Conservation (phyloP, 805 yeast species). For the Helenozyma baotianmanensis region DNA sequence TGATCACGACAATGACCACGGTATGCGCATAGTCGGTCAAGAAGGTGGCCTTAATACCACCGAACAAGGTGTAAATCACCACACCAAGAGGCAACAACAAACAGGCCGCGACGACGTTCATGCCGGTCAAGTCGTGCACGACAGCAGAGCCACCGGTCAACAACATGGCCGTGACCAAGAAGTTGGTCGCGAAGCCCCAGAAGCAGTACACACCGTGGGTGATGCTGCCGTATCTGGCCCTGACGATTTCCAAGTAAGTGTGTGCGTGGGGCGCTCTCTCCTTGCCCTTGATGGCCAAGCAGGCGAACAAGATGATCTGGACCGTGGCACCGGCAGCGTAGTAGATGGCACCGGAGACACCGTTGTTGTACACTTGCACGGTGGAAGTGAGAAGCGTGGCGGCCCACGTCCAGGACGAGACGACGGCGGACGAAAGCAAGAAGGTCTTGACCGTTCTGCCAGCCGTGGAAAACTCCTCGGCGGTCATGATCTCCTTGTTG, state of each 20-base stretch:
- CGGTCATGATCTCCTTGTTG: constrained; percentile 80
- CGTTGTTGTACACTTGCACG: constrained; percentile 70
- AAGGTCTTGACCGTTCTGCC: constrained; percentile 86
- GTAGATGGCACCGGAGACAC: constrained; percentile 75
- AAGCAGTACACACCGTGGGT: constrained; percentile 69
- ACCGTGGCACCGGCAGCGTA: constrained; percentile 92
- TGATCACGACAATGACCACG: constrained; percentile 64
- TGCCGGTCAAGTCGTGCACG: constrained; percentile 74
- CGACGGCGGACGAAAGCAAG: constrained; percentile 84
- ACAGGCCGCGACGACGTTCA: constrained; percentile 76
- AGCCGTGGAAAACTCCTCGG: constrained; percentile 92
- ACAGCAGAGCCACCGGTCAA: constrained; percentile 89
- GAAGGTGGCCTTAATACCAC: constrained; percentile 44
- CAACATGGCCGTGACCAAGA: constrained; percentile 88
- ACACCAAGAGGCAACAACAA: constrained; percentile 81
- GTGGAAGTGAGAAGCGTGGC: constrained; percentile 69
- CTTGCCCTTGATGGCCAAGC: constrained; percentile 83
- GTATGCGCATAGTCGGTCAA: constrained; percentile 43
- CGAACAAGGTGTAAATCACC: constrained; percentile 39
- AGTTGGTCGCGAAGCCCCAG: constrained; percentile 83
- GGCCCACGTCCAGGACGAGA: constrained; percentile 81
- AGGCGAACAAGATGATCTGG: constrained; percentile 82
- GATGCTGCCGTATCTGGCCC: constrained; percentile 70
- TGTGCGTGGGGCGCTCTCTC: constrained; percentile 89
- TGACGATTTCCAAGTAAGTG: constrained; percentile 82